Evolutionary conservation across 2,329 filamentous ascomycete species (phyloP), one percentile per base, ranked within the genome.

Genomic region (Celoporthe dispersa): DNA sequence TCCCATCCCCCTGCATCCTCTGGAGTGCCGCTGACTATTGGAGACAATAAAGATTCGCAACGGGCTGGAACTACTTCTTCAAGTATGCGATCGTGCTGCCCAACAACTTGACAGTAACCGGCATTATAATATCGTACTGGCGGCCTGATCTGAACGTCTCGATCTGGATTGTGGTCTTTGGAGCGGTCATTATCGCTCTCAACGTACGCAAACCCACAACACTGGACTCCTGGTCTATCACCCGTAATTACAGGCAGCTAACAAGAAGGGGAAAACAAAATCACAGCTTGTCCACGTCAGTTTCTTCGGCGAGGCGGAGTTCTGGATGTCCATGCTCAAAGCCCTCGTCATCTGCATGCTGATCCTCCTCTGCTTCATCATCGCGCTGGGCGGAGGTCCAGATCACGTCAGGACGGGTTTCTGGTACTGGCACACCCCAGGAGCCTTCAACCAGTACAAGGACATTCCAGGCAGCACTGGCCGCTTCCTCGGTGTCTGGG

Each of bases 61-160:
- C 82, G 2, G 83, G 79, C 2, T 84, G 82, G 82, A 83, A 83
- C 69, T 85, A 86, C 75, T 84, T 81, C 70, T 81, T 84, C 73
- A 83, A 83, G 69, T 82, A 82, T 57, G 77, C 77, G 37, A 78
- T 83, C 22, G 78, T 79, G 14, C 73, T 79, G 5, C 78, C 81
- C 0, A 81, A 79, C 64, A 81, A 83, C 61, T 66, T 83, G 51
- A 82, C 80, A 0, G 81, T 80, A 2, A 77, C 79, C 6, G 80
- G 79, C 0, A 74, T 81, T 4, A 73, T 82, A 11, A 74, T 83
- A 2, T 76, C 80, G 44, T 81, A 78, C 44, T 83, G 81, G 81
- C 71, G 76, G 22, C 78, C 77, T 0, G 75, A 81, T 37, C 70
- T 82, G 22, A 82, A 82, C 59, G 76, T 80, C 1, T 78, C 78